Percentiles rank a stretch among this genome's conserved stretches.
Conservation (phyloP, 768 basidiomycete species). For the Cystofilobasidium bisporidii region DNA sequence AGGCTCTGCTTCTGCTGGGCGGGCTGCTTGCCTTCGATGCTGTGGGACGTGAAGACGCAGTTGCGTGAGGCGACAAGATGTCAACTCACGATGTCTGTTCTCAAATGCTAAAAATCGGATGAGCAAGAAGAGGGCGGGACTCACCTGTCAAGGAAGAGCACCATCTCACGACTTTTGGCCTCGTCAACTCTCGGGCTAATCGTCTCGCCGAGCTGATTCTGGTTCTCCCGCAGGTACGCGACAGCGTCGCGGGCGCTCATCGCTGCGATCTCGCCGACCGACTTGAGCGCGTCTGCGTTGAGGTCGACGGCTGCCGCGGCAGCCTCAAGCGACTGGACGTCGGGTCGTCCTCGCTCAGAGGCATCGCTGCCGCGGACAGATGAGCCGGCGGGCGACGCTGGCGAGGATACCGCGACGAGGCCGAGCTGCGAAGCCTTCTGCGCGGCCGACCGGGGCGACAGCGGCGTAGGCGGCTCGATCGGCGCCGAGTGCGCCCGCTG, state of each 20-base stretch:
- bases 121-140: background rate
- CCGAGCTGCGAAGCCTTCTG: background rate
- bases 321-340: background rate
- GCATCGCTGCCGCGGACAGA: background rate
- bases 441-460: background rate
- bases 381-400: background rate
- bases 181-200: background rate
- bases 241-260: slow-evolving; percentile 2
- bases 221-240: slow-evolving; percentile 9
- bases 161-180: slow-evolving; percentile 15
- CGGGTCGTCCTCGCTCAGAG: background rate
- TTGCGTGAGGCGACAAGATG: too few species aligned
- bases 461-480: slow-evolving; percentile 4
- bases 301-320: background rate
- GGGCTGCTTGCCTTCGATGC: slow-evolving; percentile 4
- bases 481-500: slow-evolving; percentile 18
- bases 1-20: slow-evolving; percentile 20
- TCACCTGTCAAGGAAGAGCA: slow-evolving; percentile 10
- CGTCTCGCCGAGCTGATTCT: background rate
- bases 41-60: background rate
- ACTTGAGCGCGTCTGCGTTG: background rate
- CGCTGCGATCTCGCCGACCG: background rate
- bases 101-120: too few species aligned
- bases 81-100: too few species aligned
- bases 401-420: background rate